Evolutionary conservation across 2,329 filamentous ascomycete species (phyloP).

Genomic region (Aspergillus sp.): DNA sequence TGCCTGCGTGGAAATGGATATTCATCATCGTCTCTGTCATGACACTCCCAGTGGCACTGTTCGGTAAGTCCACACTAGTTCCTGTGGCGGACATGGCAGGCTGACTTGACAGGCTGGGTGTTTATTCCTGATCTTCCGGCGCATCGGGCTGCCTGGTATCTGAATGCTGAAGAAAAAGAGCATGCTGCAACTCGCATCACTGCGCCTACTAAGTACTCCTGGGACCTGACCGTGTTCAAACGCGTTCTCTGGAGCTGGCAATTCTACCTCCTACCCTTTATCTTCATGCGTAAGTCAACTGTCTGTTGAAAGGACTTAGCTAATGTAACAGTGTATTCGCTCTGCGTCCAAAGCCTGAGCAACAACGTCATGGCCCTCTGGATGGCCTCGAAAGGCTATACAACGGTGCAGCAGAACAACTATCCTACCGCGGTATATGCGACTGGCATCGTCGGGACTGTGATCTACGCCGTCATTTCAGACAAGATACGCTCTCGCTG

Average conservation of each 20-base stretch:
- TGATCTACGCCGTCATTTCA: conserved; percentile 43
- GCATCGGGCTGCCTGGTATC: conserved; percentile 44
- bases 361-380: conserved; percentile 50
- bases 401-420: conserved; percentile 46
- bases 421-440: conserved; percentile 46
- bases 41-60: conserved; percentile 44
- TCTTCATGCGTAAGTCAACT: conserved; percentile 45
- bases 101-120: conserved; percentile 38
- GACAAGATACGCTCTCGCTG: conserved; percentile 46
- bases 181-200: conserved; percentile 40
- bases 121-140: conserved; percentile 46
- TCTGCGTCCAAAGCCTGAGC: conserved; percentile 43
- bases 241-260: conserved; percentile 46
- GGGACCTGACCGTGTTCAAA: conserved; percentile 31
- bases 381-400: conserved; percentile 48
- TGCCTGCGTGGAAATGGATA: conserved; percentile 46
- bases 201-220: conserved; percentile 25
- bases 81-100: not conserved
- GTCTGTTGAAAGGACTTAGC: rapidly evolving
- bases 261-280: conserved; percentile 46
- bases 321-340: conserved; percentile 38
- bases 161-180: conserved; percentile 33
- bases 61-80: conserved; percentile 25
- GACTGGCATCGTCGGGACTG: conserved; percentile 43
- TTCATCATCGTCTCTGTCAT: conserved; percentile 47